phyloP scores from a whole-genome alignment of 768 basidiomycete genomes.

The Tylopilus plumbeoviolaceoides region DNA sequence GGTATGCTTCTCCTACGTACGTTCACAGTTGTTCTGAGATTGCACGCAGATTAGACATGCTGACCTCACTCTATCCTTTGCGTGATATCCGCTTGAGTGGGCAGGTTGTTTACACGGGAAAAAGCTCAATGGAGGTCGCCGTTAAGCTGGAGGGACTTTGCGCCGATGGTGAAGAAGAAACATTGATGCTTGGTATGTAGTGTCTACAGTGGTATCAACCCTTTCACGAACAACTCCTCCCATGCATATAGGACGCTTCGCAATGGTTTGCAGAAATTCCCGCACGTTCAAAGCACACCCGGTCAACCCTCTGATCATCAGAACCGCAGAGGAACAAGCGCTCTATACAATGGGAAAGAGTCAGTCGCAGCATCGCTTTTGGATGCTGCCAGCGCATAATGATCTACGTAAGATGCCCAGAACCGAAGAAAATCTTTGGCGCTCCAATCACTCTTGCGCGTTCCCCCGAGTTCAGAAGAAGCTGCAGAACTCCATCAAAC shows the following conservation, averaged over 20 bases:
- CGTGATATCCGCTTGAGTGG: slow-evolving; percentile 73
- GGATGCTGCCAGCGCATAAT: neutral
- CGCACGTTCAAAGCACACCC: slow-evolving; percentile 56
- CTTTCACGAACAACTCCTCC: neutral
- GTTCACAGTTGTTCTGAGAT: neutral
- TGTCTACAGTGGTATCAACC: slow-evolving; percentile 7
- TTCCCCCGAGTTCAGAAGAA: slow-evolving; percentile 71
- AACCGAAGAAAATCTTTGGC: slow-evolving; percentile 49
- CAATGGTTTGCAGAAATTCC: slow-evolving; percentile 82
- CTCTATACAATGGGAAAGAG: slow-evolving; percentile 68
- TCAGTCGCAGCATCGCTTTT: slow-evolving; percentile 25
- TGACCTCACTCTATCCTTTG: slow-evolving; percentile 52
- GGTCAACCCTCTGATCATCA: slow-evolving; percentile 59
- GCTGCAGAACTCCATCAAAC: slow-evolving; percentile 65
- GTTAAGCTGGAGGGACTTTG: slow-evolving; percentile 75
- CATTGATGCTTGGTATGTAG: slow-evolving; percentile 55
- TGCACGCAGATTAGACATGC: slow-evolving; percentile 58
- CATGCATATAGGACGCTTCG: slow-evolving; percentile 66
- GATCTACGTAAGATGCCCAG: slow-evolving; percentile 49
- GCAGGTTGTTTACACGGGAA: slow-evolving; percentile 76
- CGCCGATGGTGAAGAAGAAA: slow-evolving; percentile 46
- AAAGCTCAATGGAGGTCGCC: slow-evolving; percentile 79
- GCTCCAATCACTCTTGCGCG: slow-evolving; percentile 58
- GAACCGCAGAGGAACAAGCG: slow-evolving; percentile 57
- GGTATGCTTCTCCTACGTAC: slow-evolving; percentile 33